Percentiles rank a stretch among this genome's conserved stretches.
These are phyloP conservation scores for Leccinum uliginosum DNA, from an alignment of 768 basidiomycete species.

Conservation along the genomic window DNA sequence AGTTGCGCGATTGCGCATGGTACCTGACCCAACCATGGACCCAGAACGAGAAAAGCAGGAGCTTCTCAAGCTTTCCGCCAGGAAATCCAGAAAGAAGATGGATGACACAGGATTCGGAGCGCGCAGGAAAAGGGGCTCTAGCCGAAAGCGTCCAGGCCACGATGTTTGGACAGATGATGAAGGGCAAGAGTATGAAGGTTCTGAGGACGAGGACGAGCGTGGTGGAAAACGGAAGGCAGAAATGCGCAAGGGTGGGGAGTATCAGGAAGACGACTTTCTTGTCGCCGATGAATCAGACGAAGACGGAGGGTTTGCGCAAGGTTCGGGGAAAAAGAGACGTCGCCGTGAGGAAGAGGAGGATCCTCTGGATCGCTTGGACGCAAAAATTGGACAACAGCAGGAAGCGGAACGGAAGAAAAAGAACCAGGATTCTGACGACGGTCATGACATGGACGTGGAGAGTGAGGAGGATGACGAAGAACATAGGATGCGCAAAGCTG, in stretches of 20 bases:
- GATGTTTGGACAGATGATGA: conserved; percentile 71
- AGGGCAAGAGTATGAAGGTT: conserved; percentile 49
- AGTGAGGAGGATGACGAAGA: conserved; percentile 72
- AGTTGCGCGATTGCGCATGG: conserved; percentile 73
- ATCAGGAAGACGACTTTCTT: conserved; percentile 82
- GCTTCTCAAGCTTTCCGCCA: conserved; percentile 56
- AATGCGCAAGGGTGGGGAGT: conserved; percentile 60
- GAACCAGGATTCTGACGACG: conserved; percentile 33
- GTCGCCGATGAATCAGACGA: conserved; percentile 77
- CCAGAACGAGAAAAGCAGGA: conserved; percentile 73
- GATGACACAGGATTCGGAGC: conserved; percentile 48
- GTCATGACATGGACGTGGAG: conserved; percentile 66
- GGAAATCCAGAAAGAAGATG: conserved; percentile 56
- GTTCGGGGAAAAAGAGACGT: conserved; percentile 33
- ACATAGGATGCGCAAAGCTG: conserved; percentile 55
- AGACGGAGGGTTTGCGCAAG: conserved; percentile 40
- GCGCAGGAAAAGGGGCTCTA: conserved; percentile 44
- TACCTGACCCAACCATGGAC: conserved; percentile 71
- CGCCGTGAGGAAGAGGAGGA: conserved; percentile 48
- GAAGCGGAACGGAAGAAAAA: conserved; percentile 49
- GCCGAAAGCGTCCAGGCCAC: conserved; percentile 37
- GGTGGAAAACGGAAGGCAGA: conserved; percentile 41
- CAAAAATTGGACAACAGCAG: conserved; percentile 53
- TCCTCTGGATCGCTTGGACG: conserved; percentile 66
- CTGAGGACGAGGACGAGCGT: conserved; percentile 57